Base-by-base conservation (phyloP, 306 rosid genomes). In the Medicago ruthenica region DNA sequence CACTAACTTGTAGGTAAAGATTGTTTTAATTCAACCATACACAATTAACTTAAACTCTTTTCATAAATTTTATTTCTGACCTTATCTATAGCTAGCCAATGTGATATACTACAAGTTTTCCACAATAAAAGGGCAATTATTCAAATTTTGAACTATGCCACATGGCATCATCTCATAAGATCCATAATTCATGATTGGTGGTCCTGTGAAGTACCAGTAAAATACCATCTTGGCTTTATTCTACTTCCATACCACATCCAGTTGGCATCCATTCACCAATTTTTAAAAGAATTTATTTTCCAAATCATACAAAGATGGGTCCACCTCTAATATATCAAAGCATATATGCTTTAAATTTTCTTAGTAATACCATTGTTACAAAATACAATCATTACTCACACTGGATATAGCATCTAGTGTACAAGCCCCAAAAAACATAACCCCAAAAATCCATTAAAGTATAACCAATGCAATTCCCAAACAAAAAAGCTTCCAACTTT, bases 401-500 rank as follows among this genome's bases (percentile, higher is more conserved):
- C 57, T 21, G 14, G 22, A 20, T 70, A 58, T 71, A 53, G 58
- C 74, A 70, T 41, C 37, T 64, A 61, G 27, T 67, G 7, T 54
- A 77, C 45, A 73, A 76, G 54, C 65, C 48, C 70, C 70, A 9
- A 62, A 63, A 51, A 59, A 12, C 15, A 27, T 40, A 9, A 48
- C 59, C 36, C 15, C 7, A 65, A 71, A 71, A 81, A 57, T 70
- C 57, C 39, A 76, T 37, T 45, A 44, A 37, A 82, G 62, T 64
- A 20, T 54, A 68, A 67, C 62, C 54, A 65, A 74, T 75, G 71
- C 54, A 65, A 74, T 75, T 68, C 79, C 80, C 82, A 84, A 87
- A 87, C 84, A 90, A 88, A 90, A 88, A 87, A 84, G 82, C 16
- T 58, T 81, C 87, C 88, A 86, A 84, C 90, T 87, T 84, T 79